Evolutionary conservation across 2,329 filamentous ascomycete genomes (phyloP).

Genomic region (Diplodia seriata): DNA sequence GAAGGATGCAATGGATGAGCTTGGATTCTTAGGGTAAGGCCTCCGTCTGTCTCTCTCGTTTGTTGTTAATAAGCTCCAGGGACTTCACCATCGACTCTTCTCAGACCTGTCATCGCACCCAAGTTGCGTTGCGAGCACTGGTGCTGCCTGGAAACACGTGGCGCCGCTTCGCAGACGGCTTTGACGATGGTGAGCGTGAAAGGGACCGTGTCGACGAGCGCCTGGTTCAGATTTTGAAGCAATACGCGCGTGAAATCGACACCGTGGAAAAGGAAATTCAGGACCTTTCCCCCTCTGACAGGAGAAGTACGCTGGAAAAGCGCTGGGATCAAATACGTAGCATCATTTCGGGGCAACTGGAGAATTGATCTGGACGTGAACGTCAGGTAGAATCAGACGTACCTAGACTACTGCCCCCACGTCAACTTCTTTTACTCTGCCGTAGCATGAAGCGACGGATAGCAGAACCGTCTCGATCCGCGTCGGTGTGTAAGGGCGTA

Average conservation of each 20-base stretch:
- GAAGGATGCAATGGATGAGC: conserved; percentile 48
- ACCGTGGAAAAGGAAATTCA: conserved; percentile 39
- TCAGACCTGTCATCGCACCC: conserved; percentile 54
- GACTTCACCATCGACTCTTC: conserved; percentile 43
- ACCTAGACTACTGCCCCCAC: background rate
- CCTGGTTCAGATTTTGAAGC: conserved; percentile 42
- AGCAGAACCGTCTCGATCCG: no score
- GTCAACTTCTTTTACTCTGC: no score
- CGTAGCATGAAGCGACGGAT: no score
- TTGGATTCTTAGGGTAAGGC: conserved; percentile 49
- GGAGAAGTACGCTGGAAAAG: conserved; percentile 37
- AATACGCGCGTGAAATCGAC: conserved; percentile 39
- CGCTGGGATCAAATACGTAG: conserved; percentile 50
- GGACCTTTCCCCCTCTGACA: conserved; percentile 42
- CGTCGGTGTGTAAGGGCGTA: background rate
- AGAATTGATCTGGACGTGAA: conserved; percentile 9
- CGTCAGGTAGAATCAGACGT: background rate
- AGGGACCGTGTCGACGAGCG: conserved; percentile 48
- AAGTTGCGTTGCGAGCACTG: conserved; percentile 51
- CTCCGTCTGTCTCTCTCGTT: background rate
- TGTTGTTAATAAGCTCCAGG: conserved; percentile 31
- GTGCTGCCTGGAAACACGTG: conserved; percentile 40
- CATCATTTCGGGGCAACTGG: conserved; percentile 35
- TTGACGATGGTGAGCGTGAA: conserved; percentile 45
- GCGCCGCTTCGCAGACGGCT: conserved; percentile 42